These are phyloP conservation scores for Penicillium crystallinum DNA, from an alignment of 495 filamentous ascomycete species.

Conservation along the genomic window DNA sequence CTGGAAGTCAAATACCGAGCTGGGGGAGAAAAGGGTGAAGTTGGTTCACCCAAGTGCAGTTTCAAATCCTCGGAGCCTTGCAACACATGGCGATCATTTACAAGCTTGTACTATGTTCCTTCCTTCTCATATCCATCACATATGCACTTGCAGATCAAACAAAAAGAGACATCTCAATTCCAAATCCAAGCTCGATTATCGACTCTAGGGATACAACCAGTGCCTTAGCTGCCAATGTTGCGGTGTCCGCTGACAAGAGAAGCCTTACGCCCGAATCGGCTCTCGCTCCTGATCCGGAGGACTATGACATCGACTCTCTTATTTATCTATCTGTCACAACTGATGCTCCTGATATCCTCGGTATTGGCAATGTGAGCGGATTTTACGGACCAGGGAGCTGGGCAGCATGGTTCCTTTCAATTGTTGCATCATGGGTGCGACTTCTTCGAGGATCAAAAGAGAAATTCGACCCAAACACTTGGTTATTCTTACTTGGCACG, in stretches of 20 bases:
- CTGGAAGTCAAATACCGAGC: not conserved
- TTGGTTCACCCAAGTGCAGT: not conserved
- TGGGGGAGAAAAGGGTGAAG: not conserved
- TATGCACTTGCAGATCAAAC: not conserved
- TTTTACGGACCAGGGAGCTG: not conserved
- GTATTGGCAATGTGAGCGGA: conserved; percentile 1
- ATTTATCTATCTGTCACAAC: not conserved
- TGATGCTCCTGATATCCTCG: not conserved
- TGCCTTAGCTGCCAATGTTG: not conserved
- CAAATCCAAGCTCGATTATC: not conserved
- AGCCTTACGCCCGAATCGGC: not conserved
- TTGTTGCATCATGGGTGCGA: conserved; percentile 1
- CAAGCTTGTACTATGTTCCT: not conserved
- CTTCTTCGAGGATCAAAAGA: not conserved
- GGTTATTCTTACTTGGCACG: not conserved
- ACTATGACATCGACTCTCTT: not conserved
- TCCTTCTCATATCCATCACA: not conserved
- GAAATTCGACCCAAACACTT: conserved; percentile 1
- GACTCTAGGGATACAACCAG: not conserved
- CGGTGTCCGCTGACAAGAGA: not conserved
- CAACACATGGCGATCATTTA: not conserved
- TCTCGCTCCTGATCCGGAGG: not conserved
- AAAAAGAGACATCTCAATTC: not conserved
- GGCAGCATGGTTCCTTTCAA: conserved; percentile 1
- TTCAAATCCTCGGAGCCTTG: not conserved